Base-by-base conservation (phyloP, 2,329 filamentous ascomycete species). In the Exophiala sp. region DNA sequence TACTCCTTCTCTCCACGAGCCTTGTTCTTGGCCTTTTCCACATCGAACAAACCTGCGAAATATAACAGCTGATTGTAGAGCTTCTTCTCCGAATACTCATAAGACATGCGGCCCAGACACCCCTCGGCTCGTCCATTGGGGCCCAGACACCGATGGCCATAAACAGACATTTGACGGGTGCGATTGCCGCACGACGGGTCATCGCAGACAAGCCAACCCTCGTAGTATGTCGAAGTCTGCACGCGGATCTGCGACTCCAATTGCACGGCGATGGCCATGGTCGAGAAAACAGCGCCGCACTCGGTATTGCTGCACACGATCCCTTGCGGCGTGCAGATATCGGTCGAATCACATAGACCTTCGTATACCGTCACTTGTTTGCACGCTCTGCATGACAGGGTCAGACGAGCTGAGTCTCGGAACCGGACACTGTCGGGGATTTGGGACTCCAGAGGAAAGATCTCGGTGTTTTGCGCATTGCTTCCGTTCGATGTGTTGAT, bases 1-100 rank as follows among this genome's bases (percentile, higher is more conserved):
- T 74, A 61, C 42, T 75, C 70, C 41, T 74, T 78, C 19, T 72
- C 72, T 6, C 71, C 70, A 39, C 66, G 69, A 16, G 73, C 77
- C 55, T 71, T 74, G 39, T 62, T 63, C 57, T 80, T 80, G 11
- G 85, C 85, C 70, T 87, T 88, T 55, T 97, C 90, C 2, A 94
- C 85, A 68, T 98, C 90, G 75, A 89, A 98, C 48, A 97, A 70
- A 42, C 78, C 78, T 23, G 85, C 79, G 65, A 90, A 86, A 71
- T 95, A 98, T 47, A 97, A 72, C 34, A 98, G 75, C 70, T 98
- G 93, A 67, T 95, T 97, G 72, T 96, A 97, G 52, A 97, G 78
- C 62, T 85, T 84, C 70, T 93, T 91, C 71, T 97, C 93, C 1
- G 79, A 77, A 63, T 87, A 85, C 70, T 94, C 89, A 66, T 90